A percentile compares a stretch with the other conserved stretches of the same genome.
Conservation (phyloP, 352 stramenopile species). For the Globisporangium carolinianum region DNA sequence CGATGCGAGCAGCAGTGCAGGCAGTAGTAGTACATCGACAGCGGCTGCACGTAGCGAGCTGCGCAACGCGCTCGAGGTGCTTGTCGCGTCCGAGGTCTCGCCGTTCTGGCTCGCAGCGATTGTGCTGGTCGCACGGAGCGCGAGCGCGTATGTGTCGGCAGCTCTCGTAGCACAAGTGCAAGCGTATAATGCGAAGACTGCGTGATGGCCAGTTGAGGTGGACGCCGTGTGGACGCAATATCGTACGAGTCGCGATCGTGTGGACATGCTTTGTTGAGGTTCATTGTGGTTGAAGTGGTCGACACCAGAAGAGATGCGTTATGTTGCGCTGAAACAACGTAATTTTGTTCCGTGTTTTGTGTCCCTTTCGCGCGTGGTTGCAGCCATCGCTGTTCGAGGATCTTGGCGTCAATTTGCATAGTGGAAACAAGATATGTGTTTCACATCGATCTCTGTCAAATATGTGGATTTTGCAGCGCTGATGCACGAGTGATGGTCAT, state of each 20-base stretch:
- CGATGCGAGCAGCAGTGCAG: not conserved
- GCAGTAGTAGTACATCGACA: not conserved
- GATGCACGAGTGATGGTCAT: too few species aligned
- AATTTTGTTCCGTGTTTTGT: slow-evolving; percentile 12
- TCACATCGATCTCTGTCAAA: too few species aligned
- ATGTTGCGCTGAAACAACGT: too few species aligned
- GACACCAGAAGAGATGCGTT: too few species aligned
- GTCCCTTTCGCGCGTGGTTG: slow-evolving; percentile 8
- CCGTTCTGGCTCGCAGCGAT: slow-evolving; percentile 1
- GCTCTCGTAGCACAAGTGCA: not conserved
- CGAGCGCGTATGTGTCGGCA: not conserved
- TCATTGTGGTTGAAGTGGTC: not conserved
- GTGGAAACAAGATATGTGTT: too few species aligned
- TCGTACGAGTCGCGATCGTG: not conserved
- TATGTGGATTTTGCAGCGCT: too few species aligned
- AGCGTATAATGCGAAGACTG: not conserved
- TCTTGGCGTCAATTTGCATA: too few species aligned
- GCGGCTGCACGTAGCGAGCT: not conserved
- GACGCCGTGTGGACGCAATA: not conserved
- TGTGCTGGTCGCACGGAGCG: not conserved
- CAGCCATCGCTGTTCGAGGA: too few species aligned
- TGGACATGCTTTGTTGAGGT: not conserved
- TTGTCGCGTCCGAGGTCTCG: slow-evolving; percentile 2
- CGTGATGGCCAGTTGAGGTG: not conserved
- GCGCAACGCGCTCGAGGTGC: not conserved